Conservation (phyloP, 495 filamentous ascomycete species). For the Chaetomium fimeti region DNA sequence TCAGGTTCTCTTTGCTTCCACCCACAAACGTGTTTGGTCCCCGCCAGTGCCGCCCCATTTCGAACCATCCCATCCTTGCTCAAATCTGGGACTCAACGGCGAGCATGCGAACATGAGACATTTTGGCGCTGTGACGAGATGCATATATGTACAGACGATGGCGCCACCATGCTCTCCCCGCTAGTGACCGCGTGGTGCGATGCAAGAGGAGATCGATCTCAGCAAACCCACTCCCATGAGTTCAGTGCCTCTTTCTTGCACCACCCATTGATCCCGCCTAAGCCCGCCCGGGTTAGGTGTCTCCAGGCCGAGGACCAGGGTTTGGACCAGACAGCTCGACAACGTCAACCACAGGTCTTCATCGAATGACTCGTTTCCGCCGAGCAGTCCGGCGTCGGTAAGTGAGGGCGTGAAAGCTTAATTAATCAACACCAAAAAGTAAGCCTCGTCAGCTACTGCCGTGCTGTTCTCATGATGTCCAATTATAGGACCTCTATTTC, state of each 20-base stretch:
- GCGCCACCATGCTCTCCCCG: not conserved
- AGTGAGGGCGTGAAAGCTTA: not conserved
- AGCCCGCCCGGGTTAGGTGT: no score
- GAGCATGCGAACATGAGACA: not conserved
- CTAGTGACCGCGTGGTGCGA: no score
- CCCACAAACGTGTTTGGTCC: no score
- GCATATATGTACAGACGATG: not conserved
- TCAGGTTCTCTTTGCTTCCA: not conserved
- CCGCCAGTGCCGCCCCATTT: no score
- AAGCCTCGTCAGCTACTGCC: not conserved
- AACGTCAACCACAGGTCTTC: not conserved
- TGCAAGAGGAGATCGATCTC: no score
- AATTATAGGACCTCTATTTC: not conserved
- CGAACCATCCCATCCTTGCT: no score
- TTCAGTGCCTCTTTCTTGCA: no score
- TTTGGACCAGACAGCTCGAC: not conserved
- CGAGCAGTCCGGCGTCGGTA: not conserved
- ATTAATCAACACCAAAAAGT: not conserved
- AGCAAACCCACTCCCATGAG: no score
- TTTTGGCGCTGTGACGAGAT: not conserved
- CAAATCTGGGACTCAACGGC: no score
- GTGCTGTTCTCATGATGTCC: not conserved
- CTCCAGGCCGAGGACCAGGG: no score
- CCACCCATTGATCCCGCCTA: no score
- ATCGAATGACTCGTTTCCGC: no score